Conservation (phyloP, 2,329 filamentous ascomycete species). For the Botryosphaeria agaves region DNA sequence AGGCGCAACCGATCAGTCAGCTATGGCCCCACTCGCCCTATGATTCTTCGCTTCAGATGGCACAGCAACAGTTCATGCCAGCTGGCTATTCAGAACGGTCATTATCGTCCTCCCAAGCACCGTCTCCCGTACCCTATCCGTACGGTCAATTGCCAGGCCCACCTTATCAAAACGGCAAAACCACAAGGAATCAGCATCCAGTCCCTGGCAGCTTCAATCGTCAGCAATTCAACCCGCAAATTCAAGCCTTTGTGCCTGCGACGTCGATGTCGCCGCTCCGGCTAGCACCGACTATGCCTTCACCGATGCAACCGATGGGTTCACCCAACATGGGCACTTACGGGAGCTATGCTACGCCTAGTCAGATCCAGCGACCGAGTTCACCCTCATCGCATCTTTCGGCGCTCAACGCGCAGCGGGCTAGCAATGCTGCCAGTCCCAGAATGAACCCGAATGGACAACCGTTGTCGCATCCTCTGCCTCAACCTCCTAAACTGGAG, state of each 20-base stretch:
- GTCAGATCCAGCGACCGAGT: conserved; percentile 12
- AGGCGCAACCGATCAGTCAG: conserved; percentile 15
- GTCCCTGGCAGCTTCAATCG: conserved; percentile 72
- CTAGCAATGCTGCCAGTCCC: conserved; percentile 3
- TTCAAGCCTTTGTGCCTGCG: conserved; percentile 72
- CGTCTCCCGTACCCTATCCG: conserved; percentile 41
- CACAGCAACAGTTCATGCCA: conserved; percentile 13
- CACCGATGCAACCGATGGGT: too few species aligned
- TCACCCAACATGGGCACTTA: background rate
- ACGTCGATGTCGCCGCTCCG: conserved; percentile 33
- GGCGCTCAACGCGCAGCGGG: conserved; percentile 9
- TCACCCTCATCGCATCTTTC: conserved; percentile 14
- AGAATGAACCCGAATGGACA: conserved; percentile 6
- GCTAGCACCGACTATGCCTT: conserved; percentile 9
- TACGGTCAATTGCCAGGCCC: conserved; percentile 62
- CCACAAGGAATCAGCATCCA: conserved; percentile 61
- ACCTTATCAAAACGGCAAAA: conserved; percentile 53
- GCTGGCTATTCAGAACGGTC: background rate
- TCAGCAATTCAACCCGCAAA: conserved; percentile 85
- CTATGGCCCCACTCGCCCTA: conserved; percentile 14
- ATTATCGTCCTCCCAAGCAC: too few species aligned
- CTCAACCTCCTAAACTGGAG: conserved; percentile 15
- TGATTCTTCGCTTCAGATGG: conserved; percentile 9
- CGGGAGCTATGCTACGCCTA: background rate
- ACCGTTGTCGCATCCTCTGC: conserved; percentile 17